Evolutionary conservation across 2,329 filamentous ascomycete species (phyloP), one percentile per base, ranked within the genome.

Genomic region (Sordariomycetes sp.): DNA sequence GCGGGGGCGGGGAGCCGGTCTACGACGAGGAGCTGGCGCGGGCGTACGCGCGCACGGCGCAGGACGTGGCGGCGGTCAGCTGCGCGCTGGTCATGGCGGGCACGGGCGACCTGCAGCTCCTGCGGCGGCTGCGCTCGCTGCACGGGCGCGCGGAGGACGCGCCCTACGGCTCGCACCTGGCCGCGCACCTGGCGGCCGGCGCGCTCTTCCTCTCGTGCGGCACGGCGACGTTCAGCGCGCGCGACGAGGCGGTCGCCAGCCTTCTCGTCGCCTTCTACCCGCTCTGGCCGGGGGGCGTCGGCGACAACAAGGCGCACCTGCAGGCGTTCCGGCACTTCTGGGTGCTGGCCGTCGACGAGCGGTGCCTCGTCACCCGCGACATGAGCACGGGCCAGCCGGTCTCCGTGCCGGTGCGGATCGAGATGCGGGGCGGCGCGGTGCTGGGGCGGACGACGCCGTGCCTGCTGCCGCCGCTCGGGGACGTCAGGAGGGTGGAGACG

Each of bases 281-380:
- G 0, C 80, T 97, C 22, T 97, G 96, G 69, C 94, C 94, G 0
- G 87, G 83, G 11, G 87, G 84, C 34, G 89, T 97, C 1, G 88
- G 96, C 66, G 94, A 99, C 73, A 97, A 97, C 68, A 88, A 89
- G 63, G 91, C 90, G 12, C 94, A 99, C 66, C 79, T 99, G 6
- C 94, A 99, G 74, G 94, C 95, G 3, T 94, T 99, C 74, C 85
- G 95, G 5, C 93, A 99, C 71, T 89, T 99, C 67, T 99, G 94
- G 94, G 93, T 96, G 12, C 79, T 99, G 3, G 94, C 94, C 1
- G 87, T 89, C 0, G 94, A 99, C 66, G 84, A 90, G 11, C 83
- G 95, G 56, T 97, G 93, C 68, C 80, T 99, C 0, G 83, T 99
- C 1, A 83, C 90, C 20, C 89, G 93, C 61, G 94, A 99, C 64